These are phyloP conservation scores for Fusarium austroafricanum DNA, from an alignment of 2,329 filamentous ascomycete genomes.

Conservation along the genomic window DNA sequence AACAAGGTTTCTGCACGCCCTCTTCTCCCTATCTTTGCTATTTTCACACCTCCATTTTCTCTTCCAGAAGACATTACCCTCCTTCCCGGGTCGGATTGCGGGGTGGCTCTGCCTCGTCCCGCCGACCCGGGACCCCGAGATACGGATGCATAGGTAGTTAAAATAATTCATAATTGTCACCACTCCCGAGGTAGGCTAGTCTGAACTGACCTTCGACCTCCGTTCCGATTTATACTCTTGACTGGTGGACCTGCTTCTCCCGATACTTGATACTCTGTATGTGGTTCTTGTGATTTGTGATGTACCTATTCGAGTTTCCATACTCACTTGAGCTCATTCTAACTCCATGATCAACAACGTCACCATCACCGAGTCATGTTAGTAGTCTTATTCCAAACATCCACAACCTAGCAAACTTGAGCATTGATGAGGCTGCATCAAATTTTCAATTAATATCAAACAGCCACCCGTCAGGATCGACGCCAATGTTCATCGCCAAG, in stretches of 20 bases:
- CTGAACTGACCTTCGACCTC: slow-evolving; percentile 10
- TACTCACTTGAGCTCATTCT: not conserved
- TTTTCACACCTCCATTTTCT: slow-evolving; percentile 24
- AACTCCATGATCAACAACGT: no score
- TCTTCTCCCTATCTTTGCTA: slow-evolving; percentile 31
- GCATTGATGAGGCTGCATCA: not conserved
- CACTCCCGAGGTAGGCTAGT: slow-evolving; percentile 34
- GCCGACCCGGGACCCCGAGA: slow-evolving; percentile 45
- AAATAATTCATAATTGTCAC: slow-evolving; percentile 47
- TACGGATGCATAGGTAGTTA: slow-evolving; percentile 34
- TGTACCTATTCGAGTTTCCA: not conserved
- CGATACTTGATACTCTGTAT: slow-evolving; percentile 5
- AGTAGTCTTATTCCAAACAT: not conserved
- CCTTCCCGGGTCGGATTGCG: slow-evolving; percentile 33
- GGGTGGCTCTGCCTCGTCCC: slow-evolving; percentile 37
- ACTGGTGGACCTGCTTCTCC: slow-evolving; percentile 14
- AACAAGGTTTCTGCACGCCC: slow-evolving; percentile 21
- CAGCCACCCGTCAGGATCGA: not conserved
- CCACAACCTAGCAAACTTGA: not conserved
- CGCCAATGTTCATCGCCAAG: slow-evolving; percentile 1
- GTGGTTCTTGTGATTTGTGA: slow-evolving; percentile 6
- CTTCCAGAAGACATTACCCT: slow-evolving; percentile 42
- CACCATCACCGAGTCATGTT: not conserved
- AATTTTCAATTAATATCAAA: not conserved
- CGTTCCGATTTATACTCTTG: slow-evolving; percentile 19